These are phyloP conservation scores for Lepiota venenata DNA, from an alignment of 768 basidiomycete species.

Conservation along the genomic window DNA sequence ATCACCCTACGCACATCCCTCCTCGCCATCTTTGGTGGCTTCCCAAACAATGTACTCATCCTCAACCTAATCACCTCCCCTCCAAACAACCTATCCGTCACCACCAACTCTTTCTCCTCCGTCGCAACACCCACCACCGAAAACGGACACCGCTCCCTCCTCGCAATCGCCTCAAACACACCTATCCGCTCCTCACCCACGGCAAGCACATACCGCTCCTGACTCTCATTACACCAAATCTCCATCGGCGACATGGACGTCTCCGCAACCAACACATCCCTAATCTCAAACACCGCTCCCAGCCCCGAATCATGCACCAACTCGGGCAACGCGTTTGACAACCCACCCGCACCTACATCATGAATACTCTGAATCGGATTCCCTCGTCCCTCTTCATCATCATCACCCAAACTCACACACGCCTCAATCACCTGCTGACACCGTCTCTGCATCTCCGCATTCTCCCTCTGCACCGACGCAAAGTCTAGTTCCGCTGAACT, in stretches of 20 bases:
- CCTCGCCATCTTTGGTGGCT: constrained; percentile 89
- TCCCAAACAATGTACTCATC: constrained; percentile 96
- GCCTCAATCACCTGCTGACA: constrained; percentile 98
- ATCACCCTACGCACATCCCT: constrained; percentile 49
- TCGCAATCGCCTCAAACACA: constrained; percentile 72
- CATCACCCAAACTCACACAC: constrained; percentile 57
- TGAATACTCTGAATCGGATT: constrained; percentile 96
- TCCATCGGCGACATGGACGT: constrained; percentile 98
- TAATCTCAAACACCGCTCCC: constrained; percentile 90
- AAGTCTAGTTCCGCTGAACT: constrained; percentile 94
- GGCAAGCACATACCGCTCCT: constrained; percentile 96
- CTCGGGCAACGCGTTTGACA: constrained; percentile 96
- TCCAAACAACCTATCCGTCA: constrained; percentile 82
- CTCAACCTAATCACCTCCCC: constrained; percentile 81
- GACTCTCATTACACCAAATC: constrained; percentile 99
- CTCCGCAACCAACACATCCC: constrained; percentile 91
- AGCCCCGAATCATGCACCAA: constrained; percentile 94
- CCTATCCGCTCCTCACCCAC: constrained; percentile 61
- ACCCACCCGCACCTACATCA: constrained; percentile 96
- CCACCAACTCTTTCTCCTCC: constrained; percentile 73
- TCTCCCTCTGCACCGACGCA: constrained; percentile 95
- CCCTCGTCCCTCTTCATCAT: constrained; percentile 12
- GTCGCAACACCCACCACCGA: constrained; percentile 90
- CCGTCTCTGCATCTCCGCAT: constrained; percentile 96
- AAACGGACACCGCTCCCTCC: constrained; percentile 91